A percentile compares a stretch with the other conserved stretches of the same genome.
phyloP scores from a whole-genome alignment of 495 filamentous ascomycete species.

The Trichoderma reesei region DNA sequence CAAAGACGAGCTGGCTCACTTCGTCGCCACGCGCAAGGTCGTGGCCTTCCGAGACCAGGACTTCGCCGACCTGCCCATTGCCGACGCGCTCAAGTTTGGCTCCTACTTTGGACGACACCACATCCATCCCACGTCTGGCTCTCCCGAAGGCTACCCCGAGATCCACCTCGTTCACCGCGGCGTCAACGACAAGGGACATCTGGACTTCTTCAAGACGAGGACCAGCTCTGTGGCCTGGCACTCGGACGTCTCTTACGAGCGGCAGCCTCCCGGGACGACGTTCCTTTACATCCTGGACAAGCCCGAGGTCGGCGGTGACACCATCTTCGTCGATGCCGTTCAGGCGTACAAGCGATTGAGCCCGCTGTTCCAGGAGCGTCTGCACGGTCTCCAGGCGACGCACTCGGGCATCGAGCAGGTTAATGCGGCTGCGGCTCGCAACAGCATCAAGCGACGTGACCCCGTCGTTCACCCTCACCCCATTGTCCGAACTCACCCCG shows the following conservation, averaged over 20 bases:
- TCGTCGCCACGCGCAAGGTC: constrained; percentile 70
- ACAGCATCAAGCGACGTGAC: constrained; percentile 58
- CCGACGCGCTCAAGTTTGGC: constrained; percentile 58
- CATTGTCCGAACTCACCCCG: constrained; percentile 69
- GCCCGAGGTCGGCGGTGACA: constrained; percentile 71
- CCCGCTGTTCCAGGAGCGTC: constrained; percentile 56
- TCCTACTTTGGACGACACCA: constrained; percentile 75
- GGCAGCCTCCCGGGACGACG: constrained; percentile 76
- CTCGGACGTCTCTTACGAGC: constrained; percentile 73
- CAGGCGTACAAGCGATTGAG: constrained; percentile 72
- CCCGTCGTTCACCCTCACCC: constrained; percentile 65
- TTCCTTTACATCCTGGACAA: constrained; percentile 72
- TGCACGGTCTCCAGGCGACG: constrained; percentile 67
- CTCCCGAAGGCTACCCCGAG: constrained; percentile 61
- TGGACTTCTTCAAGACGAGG: constrained; percentile 51
- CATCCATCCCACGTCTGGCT: constrained; percentile 70
- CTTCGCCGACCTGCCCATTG: constrained; percentile 63
- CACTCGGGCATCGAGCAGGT: constrained; percentile 71
- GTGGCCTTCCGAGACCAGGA: constrained; percentile 75
- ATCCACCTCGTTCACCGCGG: constrained; percentile 71
- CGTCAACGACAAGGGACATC: constrained; percentile 48
- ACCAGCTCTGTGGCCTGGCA: constrained; percentile 71
- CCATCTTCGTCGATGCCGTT: constrained; percentile 60
- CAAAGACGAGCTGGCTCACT: constrained; percentile 73
- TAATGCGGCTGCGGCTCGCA: constrained; percentile 41